Evolutionary conservation across 768 basidiomycete species (phyloP).

Genomic region (Kwoniella dejecticola): DNA sequence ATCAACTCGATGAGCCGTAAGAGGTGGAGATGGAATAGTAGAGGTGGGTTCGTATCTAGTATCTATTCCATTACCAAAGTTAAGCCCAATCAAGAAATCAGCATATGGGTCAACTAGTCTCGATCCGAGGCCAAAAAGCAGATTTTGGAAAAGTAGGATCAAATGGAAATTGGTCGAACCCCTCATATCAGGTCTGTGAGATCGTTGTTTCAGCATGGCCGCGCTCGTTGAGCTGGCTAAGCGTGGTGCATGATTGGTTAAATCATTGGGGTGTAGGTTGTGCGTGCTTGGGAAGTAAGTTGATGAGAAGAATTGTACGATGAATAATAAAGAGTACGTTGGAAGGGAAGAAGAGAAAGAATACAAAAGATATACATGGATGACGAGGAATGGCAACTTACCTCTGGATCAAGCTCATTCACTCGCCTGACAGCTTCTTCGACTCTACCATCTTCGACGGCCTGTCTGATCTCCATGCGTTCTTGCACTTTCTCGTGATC

Average conservation of each 20-base stretch:
- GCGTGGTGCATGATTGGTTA: slow-evolving; percentile 97
- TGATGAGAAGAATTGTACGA: slow-evolving; percentile 1
- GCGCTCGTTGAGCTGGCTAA: slow-evolving; percentile 64
- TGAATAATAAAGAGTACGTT: background rate
- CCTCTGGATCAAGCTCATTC: slow-evolving; percentile 96
- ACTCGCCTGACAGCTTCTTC: slow-evolving; percentile 93
- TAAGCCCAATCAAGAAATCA: background rate
- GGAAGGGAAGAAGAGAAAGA: slow-evolving; percentile 21
- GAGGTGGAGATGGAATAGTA: slow-evolving; percentile 95
- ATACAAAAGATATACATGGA: background rate
- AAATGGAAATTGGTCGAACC: slow-evolving; percentile 36
- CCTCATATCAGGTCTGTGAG: slow-evolving; percentile 58
- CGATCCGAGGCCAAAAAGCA: too few relatives aligned
- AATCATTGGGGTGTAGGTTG: slow-evolving; percentile 67
- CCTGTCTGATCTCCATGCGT: slow-evolving; percentile 90
- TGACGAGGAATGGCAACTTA: slow-evolving; percentile 59
- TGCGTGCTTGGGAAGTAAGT: slow-evolving; percentile 2
- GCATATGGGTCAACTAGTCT: slow-evolving; percentile 14
- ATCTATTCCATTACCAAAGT: slow-evolving; percentile 63
- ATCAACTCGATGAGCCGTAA: slow-evolving; percentile 95
- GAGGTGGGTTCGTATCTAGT: slow-evolving; percentile 86
- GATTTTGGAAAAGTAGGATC: slow-evolving; percentile 11
- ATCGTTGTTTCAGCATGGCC: slow-evolving; percentile 85
- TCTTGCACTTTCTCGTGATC: slow-evolving; percentile 92
- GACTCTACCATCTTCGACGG: slow-evolving; percentile 88